A percentile compares a stretch with the other conserved stretches of the same genome.
Evolutionary conservation across 2,329 filamentous ascomycete genomes (phyloP).

Genomic region (Calonectria leucothoes): DNA sequence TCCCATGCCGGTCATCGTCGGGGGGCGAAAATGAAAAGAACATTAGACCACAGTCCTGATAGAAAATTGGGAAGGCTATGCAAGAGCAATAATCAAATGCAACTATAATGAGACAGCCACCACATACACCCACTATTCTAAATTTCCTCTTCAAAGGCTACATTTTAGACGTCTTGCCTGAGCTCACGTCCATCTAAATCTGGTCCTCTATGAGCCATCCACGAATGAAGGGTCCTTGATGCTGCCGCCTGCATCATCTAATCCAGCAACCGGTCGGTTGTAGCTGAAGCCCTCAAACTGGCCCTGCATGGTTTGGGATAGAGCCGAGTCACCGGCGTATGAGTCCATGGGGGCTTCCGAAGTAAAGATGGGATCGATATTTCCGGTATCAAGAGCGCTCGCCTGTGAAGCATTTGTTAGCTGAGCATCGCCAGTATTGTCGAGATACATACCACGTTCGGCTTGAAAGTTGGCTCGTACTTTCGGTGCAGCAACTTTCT

Average conservation of each 20-base stretch:
- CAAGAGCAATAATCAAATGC: slow-evolving; percentile 3
- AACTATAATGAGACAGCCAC: not conserved
- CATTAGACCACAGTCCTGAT: not conserved
- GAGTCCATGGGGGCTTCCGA: slow-evolving; percentile 90
- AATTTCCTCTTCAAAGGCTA: not conserved
- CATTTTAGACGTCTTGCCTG: not conserved
- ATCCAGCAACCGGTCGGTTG: slow-evolving; percentile 90
- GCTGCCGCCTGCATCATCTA: slow-evolving; percentile 92
- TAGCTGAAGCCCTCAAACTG: slow-evolving; percentile 96
- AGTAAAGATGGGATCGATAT: slow-evolving; percentile 95
- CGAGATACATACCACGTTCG: slow-evolving; percentile 81
- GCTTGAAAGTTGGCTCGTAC: slow-evolving; percentile 97
- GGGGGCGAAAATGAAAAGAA: not conserved
- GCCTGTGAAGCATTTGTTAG: slow-evolving; percentile 57
- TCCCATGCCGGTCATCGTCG: not conserved
- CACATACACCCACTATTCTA: not conserved
- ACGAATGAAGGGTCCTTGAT: slow-evolving; percentile 83
- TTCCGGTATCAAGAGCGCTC: slow-evolving; percentile 89
- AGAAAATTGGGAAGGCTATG: not conserved
- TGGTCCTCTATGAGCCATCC: slow-evolving; percentile 1
- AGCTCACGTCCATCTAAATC: not conserved
- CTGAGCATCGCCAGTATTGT: no score
- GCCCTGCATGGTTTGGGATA: slow-evolving; percentile 94
- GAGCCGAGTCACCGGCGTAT: slow-evolving; percentile 89
- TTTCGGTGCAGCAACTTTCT: slow-evolving; percentile 94